Evolutionary conservation across 2,329 filamentous ascomycete genomes (phyloP).

Genomic region (Drechmeria coniospora): DNA sequence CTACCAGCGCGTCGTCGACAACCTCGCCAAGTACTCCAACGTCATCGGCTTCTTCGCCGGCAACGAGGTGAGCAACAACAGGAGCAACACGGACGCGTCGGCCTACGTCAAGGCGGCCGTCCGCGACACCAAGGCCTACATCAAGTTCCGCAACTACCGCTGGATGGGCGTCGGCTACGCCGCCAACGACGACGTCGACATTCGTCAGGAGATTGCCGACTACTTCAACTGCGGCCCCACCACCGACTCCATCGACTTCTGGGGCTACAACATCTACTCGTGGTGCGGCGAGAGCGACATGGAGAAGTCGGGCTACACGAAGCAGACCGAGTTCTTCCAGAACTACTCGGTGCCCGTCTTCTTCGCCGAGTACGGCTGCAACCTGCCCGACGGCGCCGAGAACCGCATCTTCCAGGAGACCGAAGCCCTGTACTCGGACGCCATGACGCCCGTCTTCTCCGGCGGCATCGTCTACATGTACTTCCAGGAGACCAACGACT

Average conservation of each 20-base stretch:
- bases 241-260: constrained; percentile 71
- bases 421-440: constrained; percentile 55
- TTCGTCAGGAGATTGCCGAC: constrained; percentile 66
- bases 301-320: constrained; percentile 60
- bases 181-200: constrained; percentile 78
- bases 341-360: constrained; percentile 89
- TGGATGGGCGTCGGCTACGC: constrained; percentile 85
- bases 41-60: constrained; percentile 95
- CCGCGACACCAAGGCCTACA: constrained; percentile 89
- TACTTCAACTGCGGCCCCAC: constrained; percentile 84
- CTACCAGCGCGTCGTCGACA: constrained; percentile 74
- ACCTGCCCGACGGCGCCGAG: constrained; percentile 41
- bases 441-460: constrained; percentile 82
- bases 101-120: constrained; percentile 97
- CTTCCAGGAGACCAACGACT: constrained; percentile 82
- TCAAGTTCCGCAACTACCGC: constrained; percentile 70
- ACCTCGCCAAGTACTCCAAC: constrained; percentile 71
- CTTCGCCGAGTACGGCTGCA: constrained; percentile 98
- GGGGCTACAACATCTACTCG: constrained; percentile 99
- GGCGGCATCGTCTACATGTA: constrained; percentile 99
- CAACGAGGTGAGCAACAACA: constrained; percentile 87
- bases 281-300: constrained; percentile 87
- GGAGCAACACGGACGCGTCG: constrained; percentile 77
- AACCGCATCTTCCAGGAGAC: constrained; percentile 79
- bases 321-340: constrained; percentile 72